Evolutionary conservation across 768 basidiomycete genomes (phyloP).

Genomic region (Boletus fagicola): DNA sequence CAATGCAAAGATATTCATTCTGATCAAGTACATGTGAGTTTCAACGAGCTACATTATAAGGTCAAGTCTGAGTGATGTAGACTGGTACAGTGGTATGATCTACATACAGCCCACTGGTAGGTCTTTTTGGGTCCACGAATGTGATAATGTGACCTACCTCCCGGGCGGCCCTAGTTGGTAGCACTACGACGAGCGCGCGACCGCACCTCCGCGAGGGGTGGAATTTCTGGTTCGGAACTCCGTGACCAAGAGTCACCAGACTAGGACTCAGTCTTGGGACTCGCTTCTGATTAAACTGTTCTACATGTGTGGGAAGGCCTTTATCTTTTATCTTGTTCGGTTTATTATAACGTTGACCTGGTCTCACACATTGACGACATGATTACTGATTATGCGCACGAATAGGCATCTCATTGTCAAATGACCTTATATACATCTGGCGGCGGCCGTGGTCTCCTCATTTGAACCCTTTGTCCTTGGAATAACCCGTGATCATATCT

Average conservation of each 20-base stretch:
- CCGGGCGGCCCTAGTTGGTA: slow-evolving; percentile 24
- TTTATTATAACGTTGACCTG: background rate
- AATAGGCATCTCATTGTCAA: background rate
- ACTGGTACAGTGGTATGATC: background rate
- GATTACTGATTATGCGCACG: background rate
- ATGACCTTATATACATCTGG: background rate
- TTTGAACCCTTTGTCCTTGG: background rate
- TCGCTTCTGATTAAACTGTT: background rate
- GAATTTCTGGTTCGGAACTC: slow-evolving; percentile 26
- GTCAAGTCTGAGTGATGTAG: no score
- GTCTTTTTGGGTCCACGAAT: slow-evolving; percentile 21
- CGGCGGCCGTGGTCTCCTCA: background rate
- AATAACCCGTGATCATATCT: background rate
- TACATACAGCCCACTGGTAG: slow-evolving; percentile 11
- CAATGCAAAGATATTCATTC: no score
- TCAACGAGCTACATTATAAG: no score
- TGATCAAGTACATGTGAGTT: no score
- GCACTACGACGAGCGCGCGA: slow-evolving; percentile 1
- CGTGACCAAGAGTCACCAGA: background rate
- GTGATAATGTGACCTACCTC: slow-evolving; percentile 13
- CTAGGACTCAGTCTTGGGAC: background rate
- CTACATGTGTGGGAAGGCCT: background rate
- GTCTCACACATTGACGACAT: background rate
- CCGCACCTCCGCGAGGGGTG: slow-evolving; percentile 14
- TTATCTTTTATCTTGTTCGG: background rate